These are phyloP conservation scores for Beta vulgaris DNA, from an alignment of 148 eudicot species.

Conservation along the genomic window DNA sequence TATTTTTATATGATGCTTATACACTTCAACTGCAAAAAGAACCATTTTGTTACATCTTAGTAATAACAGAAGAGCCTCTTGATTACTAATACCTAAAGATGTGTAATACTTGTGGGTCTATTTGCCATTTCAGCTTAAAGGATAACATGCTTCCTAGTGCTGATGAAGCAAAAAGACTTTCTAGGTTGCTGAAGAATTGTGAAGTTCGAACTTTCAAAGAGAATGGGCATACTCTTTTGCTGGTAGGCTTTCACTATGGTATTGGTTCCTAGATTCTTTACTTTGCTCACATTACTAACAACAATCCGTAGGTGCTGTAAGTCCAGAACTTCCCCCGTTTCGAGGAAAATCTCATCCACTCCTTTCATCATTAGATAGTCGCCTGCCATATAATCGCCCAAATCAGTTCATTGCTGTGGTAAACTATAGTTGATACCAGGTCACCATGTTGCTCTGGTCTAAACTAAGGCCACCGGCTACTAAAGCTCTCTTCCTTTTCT, in stretches of 20 bases:
- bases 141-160: constrained; percentile 88
- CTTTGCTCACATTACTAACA: too few species aligned
- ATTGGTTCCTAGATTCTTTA: neutral
- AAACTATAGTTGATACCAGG: neutral
- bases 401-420: neutral
- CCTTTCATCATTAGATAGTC: neutral
- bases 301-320: too few species aligned
- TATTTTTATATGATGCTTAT: neutral
- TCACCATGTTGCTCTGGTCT: neutral
- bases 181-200: constrained; percentile 55
- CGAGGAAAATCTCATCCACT: neutral
- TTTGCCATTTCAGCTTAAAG: constrained; percentile 68
- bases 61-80: neutral
- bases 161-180: constrained; percentile 83
- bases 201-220: constrained; percentile 61
- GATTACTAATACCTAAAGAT: neutral
- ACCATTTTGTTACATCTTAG: neutral
- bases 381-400: neutral
- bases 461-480: neutral
- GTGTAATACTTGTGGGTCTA: neutral
- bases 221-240: constrained; percentile 86
- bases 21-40: neutral
- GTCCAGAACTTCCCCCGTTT: too few species aligned
- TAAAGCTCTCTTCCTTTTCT: neutral
- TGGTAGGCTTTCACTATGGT: constrained; percentile 47